Conservation (phyloP, 352 stramenopile genomes). For the Globisporangium middletonii region DNA sequence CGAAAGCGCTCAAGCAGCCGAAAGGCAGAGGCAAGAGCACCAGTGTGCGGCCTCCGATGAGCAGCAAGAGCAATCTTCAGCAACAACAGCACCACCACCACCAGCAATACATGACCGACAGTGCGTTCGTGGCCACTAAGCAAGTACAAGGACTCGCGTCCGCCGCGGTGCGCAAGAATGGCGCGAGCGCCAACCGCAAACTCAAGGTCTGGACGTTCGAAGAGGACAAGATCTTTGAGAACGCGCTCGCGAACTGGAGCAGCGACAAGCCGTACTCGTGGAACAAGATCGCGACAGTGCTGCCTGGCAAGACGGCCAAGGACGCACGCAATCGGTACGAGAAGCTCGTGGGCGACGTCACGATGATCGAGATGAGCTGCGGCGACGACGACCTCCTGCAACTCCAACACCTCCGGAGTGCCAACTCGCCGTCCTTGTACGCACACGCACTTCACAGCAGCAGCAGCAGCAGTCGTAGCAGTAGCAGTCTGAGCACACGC, state of each 20-base stretch:
- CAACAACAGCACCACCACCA: slow-evolving; percentile 8
- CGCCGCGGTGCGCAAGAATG: too few species aligned
- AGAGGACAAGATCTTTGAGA: slow-evolving; percentile 81
- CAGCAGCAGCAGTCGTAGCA: neutral
- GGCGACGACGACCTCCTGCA: slow-evolving; percentile 1
- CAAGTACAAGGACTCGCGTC: neutral
- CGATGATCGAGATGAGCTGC: slow-evolving; percentile 43
- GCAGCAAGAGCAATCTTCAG: slow-evolving; percentile 2
- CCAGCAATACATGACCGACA: neutral
- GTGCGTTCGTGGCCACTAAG: neutral
- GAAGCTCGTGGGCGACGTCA: slow-evolving; percentile 68
- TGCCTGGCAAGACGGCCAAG: slow-evolving; percentile 71
- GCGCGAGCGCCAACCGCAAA: slow-evolving; percentile 15
- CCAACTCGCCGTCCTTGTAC: neutral
- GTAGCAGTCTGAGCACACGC: slow-evolving; percentile 32
- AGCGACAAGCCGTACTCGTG: slow-evolving; percentile 65
- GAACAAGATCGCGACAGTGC: slow-evolving; percentile 58
- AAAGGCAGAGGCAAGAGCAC: slow-evolving; percentile 7
- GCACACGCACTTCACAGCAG: neutral
- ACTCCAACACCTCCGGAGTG: neutral
- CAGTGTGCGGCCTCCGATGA: neutral
- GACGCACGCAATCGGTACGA: slow-evolving; percentile 71
- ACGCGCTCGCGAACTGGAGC: slow-evolving; percentile 51
- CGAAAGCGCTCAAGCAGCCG: neutral
- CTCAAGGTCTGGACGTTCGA: slow-evolving; percentile 72